phyloP scores from a whole-genome alignment of 192 early-diverging fungal species.

The Gonapodya prolifera region DNA sequence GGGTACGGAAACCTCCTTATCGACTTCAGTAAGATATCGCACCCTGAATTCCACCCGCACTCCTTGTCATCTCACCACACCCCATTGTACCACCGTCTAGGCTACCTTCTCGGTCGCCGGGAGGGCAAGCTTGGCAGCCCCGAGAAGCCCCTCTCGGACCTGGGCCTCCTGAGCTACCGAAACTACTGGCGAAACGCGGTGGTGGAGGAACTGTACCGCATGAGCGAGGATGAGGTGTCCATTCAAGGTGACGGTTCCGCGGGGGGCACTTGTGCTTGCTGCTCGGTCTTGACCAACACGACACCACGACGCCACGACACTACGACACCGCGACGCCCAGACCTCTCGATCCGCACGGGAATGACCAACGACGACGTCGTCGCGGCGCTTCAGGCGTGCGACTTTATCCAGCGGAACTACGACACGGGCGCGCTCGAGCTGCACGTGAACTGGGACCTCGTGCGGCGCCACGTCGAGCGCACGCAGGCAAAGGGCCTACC shows the following conservation, averaged over 20 bases:
- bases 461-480: background rate
- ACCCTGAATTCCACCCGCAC: background rate
- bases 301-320: background rate
- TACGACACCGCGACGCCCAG: constrained; percentile 6
- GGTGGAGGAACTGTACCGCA: constrained; percentile 22
- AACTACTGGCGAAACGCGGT: constrained; percentile 74
- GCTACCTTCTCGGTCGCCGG: constrained; percentile 64
- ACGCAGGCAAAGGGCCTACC: background rate
- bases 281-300: background rate
- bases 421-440: background rate
- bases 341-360: constrained; percentile 51
- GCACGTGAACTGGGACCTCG: background rate
- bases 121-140: constrained; percentile 66
- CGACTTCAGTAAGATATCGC: constrained; percentile 64
- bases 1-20: constrained; percentile 79
- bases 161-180: constrained; percentile 66
- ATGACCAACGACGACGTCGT: constrained; percentile 76
- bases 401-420: constrained; percentile 13
- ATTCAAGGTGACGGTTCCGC: constrained; percentile 11
- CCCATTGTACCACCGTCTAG: constrained; percentile 25
- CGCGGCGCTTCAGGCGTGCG: constrained; percentile 53
- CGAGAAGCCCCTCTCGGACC: constrained; percentile 75
- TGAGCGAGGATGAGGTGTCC: background rate
- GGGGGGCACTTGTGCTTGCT: constrained; percentile 4
- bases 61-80: background rate